These are phyloP conservation scores for Lipomyces mesembrius DNA, from an alignment of 805 yeast species.

Conservation along the genomic window DNA sequence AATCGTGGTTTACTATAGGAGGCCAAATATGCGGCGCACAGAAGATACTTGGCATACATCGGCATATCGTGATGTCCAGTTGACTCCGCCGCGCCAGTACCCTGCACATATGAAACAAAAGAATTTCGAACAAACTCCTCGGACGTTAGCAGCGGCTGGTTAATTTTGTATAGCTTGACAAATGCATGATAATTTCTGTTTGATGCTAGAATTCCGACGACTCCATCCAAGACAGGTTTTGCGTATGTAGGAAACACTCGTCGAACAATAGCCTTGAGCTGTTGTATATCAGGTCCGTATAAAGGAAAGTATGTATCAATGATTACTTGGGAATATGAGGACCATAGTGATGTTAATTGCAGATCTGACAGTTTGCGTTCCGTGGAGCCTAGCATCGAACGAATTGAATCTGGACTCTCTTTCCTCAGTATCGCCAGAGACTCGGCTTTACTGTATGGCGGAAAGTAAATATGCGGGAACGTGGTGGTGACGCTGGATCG, in stretches of 20 bases:
- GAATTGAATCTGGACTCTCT: slow-evolving; percentile 2
- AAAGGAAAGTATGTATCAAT: slow-evolving; percentile 30
- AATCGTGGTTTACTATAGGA: slow-evolving; percentile 72
- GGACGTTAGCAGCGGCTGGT: slow-evolving; percentile 24
- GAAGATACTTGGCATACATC: slow-evolving; percentile 56
- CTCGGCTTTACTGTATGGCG: slow-evolving; percentile 28
- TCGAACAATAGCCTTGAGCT: slow-evolving; percentile 12
- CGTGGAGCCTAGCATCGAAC: slow-evolving; percentile 1
- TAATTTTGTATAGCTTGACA: slow-evolving; percentile 21
- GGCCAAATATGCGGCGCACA: slow-evolving; percentile 82
- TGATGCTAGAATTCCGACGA: slow-evolving; percentile 6
- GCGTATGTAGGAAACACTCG: slow-evolving; percentile 21
- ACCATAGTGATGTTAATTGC: slow-evolving; percentile 22
- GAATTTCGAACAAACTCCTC: slow-evolving; percentile 30
- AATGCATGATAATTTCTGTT: slow-evolving; percentile 8
- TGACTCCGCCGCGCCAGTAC: not conserved
- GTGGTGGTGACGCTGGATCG: slow-evolving; percentile 15
- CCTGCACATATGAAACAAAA: not conserved
- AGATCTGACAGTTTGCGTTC: slow-evolving; percentile 15
- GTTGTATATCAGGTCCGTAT: slow-evolving; percentile 27
- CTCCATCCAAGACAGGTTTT: slow-evolving; percentile 17
- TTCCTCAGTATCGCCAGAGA: slow-evolving; percentile 15
- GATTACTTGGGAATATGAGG: slow-evolving; percentile 19
- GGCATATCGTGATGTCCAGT: slow-evolving; percentile 28
- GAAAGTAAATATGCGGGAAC: slow-evolving; percentile 29